Evolutionary conservation across 345 rosid species (phyloP), one percentile per base, ranked within the genome.

Genomic region (Acer negundo): DNA sequence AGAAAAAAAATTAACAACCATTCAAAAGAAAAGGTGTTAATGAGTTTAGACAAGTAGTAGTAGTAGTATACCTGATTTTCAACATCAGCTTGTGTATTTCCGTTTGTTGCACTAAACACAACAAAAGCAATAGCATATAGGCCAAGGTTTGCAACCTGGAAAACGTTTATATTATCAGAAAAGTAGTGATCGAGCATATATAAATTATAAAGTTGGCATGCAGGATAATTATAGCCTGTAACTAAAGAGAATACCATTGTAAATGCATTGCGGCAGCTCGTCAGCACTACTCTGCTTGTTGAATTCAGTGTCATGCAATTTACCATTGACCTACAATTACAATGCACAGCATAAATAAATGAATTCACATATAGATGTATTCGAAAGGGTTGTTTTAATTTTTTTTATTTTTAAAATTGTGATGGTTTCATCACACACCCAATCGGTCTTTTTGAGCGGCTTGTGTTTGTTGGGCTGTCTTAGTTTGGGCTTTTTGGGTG

Each of bases 201-300:
- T 35, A n/a, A 73, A 77, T n/a, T 53, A 77, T 67, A n/a, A 73
- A 77, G 46, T 71, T 16, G 71, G 22, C 53, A 17, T 49, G 22
- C 53, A 13, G 49, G 2, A 77, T 46, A 46, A 46, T 2, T 67
- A 9, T 73, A 67, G 4, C 66, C 49, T 31, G 28, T 53, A 42
- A 63, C 31, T 28, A 28, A 8, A 63, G 75, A 80, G 73, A 76
- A 80, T 5, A 95, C 99, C 99, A 95, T 93, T 40, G 96, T 90
- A 86, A 95, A 95, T 26, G 99, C 99, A 85, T 95, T 95, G 19
- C 97, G 93, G 69, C 97, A 95, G 87, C 99, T 93, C 24, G 97
- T 84, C 85, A 93, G 77, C 59, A 84, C 96, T 62, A 92, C 98
- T 82, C 98, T 89, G 88, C 93, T 92, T 38, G 97, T 89, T 83